phyloP scores from a whole-genome alignment of 257 asterid species.

The Striga asiatica region DNA sequence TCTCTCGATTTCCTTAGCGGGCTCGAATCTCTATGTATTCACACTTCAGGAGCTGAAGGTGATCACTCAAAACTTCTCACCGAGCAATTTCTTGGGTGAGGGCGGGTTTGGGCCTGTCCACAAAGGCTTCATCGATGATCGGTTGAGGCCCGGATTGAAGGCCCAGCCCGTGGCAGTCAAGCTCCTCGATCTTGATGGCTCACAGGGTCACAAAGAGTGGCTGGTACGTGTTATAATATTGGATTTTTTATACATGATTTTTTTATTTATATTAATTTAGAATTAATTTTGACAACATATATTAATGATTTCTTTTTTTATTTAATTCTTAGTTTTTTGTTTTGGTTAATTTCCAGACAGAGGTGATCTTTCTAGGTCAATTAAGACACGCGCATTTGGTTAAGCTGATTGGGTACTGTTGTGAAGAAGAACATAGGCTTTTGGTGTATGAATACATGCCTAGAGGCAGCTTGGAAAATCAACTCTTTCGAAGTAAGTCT shows the following conservation, averaged over 20 bases:
- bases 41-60: conserved; percentile 75
- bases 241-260: too few relatives aligned
- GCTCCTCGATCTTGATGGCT: conserved; percentile 79
- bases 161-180: conserved; percentile 98
- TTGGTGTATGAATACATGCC: conserved; percentile 92
- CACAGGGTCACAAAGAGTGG: conserved; percentile 94
- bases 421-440: conserved; percentile 89
- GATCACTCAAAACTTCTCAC: conserved; percentile 64
- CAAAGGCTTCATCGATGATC: conserved; percentile 88
- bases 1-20: conserved; percentile 61
- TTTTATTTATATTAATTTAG: too few relatives aligned
- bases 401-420: conserved; percentile 91
- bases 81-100: conserved; percentile 70
- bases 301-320: not conserved
- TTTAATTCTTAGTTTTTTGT: not conserved
- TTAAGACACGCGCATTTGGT: conserved; percentile 79
- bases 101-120: conserved; percentile 99
- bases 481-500: conserved; percentile 73
- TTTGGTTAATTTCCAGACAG: conserved; percentile 39
- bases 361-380: conserved; percentile 78
- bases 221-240: too few relatives aligned
- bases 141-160: conserved; percentile 63
- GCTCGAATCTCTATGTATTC: conserved; percentile 56
- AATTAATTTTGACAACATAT: too few relatives aligned
- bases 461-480: conserved; percentile 89